phyloP scores from a whole-genome alignment of 805 yeast genomes.

The Candida yuanshanica region DNA sequence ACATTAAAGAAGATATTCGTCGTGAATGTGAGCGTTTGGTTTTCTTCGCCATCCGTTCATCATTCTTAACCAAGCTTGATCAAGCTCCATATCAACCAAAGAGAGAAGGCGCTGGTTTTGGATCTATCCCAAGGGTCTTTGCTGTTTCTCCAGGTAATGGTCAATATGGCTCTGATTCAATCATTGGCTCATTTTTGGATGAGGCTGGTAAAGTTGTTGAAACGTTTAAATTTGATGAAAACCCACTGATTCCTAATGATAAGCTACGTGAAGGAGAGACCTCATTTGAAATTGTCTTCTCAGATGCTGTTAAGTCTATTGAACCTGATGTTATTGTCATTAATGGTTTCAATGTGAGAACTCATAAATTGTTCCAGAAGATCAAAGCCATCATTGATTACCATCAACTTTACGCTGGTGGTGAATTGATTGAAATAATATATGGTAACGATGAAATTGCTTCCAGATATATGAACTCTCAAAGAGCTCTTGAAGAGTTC shows the following conservation, averaged over 20 bases:
- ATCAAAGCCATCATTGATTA: slow-evolving; percentile 50
- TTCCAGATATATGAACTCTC: slow-evolving; percentile 75
- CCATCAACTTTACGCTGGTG: slow-evolving; percentile 47
- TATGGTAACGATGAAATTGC: slow-evolving; percentile 96
- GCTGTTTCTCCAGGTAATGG: slow-evolving; percentile 87
- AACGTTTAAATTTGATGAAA: slow-evolving; percentile 70
- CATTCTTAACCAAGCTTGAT: slow-evolving; percentile 67
- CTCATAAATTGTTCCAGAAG: slow-evolving; percentile 55
- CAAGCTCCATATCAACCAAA: slow-evolving; percentile 92
- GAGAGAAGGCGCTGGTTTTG: slow-evolving; percentile 54
- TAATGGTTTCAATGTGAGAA: slow-evolving; percentile 77
- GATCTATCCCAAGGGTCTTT: slow-evolving; percentile 80
- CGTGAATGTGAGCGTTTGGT: slow-evolving; percentile 69
- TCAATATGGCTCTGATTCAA: slow-evolving; percentile 73
- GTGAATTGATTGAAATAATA: slow-evolving; percentile 56
- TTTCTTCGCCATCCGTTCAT: slow-evolving; percentile 61
- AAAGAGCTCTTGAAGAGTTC: slow-evolving; percentile 68
- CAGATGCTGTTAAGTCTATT: slow-evolving; percentile 51
- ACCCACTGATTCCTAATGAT: slow-evolving; percentile 48
- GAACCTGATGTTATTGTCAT: slow-evolving; percentile 89
- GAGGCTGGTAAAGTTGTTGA: slow-evolving; percentile 77
- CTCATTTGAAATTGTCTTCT: slow-evolving; percentile 62
- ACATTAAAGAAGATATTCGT: slow-evolving; percentile 78
- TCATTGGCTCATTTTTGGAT: slow-evolving; percentile 72
- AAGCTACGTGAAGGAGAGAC: slow-evolving; percentile 37